A percentile compares a stretch with the other conserved stretches of the same genome.
Conservation (phyloP, 768 basidiomycete species). For the Chalciporus piperatus region DNA sequence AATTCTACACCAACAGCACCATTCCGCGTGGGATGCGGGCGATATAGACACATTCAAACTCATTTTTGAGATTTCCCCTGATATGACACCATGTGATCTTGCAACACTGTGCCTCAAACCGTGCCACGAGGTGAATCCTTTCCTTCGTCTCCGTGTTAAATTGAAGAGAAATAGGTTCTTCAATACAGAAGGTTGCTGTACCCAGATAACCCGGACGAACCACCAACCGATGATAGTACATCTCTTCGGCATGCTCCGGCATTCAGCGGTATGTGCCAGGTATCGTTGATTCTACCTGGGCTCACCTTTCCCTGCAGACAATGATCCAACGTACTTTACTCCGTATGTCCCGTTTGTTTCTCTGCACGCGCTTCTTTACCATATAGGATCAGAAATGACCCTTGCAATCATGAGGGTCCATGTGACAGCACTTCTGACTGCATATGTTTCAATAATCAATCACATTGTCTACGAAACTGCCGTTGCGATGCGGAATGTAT, state of each 20-base stretch:
- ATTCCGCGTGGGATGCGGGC: conserved; percentile 35
- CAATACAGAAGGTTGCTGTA: conserved; percentile 18
- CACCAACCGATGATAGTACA: conserved; percentile 1
- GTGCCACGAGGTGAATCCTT: conserved; percentile 51
- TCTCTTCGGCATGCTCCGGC: conserved; percentile 4
- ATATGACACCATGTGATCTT: conserved; percentile 51
- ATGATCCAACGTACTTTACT: conserved; percentile 14
- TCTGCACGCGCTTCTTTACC: not conserved
- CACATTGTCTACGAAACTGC: conserved; percentile 57
- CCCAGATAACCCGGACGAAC: not conserved
- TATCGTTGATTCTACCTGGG: not conserved
- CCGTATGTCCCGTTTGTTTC: conserved; percentile 19
- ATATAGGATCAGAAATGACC: conserved; percentile 36
- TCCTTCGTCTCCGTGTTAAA: not conserved
- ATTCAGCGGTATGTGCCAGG: conserved; percentile 20
- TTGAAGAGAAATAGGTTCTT: conserved; percentile 21
- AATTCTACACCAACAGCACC: conserved; percentile 9
- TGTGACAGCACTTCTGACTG: conserved; percentile 46
- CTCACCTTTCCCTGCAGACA: conserved; percentile 20
- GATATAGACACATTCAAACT: conserved; percentile 40
- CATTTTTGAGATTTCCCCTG: conserved; percentile 42
- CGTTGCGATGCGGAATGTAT: conserved; percentile 50
- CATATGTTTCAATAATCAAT: conserved; percentile 46
- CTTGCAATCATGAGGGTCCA: conserved; percentile 57
- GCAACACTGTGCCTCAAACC: conserved; percentile 54